Base-by-base conservation (phyloP, 1,139 yeast genomes). In the Scheffersomyces parashehatae region DNA sequence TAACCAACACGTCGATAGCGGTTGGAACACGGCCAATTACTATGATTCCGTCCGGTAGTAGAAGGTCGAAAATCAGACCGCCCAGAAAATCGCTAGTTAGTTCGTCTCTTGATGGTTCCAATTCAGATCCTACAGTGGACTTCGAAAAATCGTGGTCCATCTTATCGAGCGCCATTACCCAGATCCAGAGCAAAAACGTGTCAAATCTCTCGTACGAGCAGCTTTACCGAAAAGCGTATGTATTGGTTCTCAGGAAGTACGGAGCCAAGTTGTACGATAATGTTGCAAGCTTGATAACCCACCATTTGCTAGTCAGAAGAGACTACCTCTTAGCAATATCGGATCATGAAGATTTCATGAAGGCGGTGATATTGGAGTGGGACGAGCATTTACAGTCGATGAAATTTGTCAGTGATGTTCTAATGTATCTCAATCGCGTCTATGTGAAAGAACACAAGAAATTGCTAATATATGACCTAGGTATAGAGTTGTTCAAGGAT, bases 371-470 rank as follows among this genome's bases (percentile, higher is more conserved):
- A 28, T 55, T 55, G 15, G 80, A 77, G 41, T 93, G 98, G 98
- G 75, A 79, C 37, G 88, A 85, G 40, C 95, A 88, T 61, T 67
- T 84, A 35, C 74, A 83, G 38, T 78, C 88, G 39, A 85, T 90
- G 85, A 76, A 87, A 51, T 82, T 88, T 73, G 79, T 91, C 35
- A 81, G 95, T 52, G 97, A 93, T 60, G 87, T 93, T 4, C 67
- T 90, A 62, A 85, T 90, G 88, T 93, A 93, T 59, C 67, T 93
- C 77, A 72, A 93, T 60, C 77, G 96, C 36, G 96, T 89, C 0
- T 89, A 87, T 54, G 88, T 91, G 28, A 82, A 81, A 49, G 95
- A 86, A 50, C 80, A 81, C 45, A 82, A 82, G 51, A 67, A 81
- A 40, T 81, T 89, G 1, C 67, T 84, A 42, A 76, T 88, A 3